Conservation (phyloP, 768 basidiomycete genomes). For the Tricholoma bakamatsutake region DNA sequence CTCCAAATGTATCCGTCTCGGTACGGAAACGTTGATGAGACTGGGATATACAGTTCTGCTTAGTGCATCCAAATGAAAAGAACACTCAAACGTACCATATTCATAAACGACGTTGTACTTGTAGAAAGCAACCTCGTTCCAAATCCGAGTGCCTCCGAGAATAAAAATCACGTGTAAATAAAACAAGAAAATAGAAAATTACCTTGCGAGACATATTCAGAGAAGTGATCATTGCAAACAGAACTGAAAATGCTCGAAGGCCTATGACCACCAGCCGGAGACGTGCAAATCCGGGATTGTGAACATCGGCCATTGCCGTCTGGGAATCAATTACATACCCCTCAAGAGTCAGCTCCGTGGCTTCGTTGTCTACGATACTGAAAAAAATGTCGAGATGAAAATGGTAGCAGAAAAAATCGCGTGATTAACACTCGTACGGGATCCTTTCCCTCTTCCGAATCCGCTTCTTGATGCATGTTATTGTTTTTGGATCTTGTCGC, state of each 20-base stretch:
- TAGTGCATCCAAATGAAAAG: not conserved
- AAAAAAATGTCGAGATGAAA: too few species aligned
- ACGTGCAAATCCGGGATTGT: not conserved
- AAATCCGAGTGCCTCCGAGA: not conserved
- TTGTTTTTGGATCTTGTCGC: not conserved
- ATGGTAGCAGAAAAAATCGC: too few species aligned
- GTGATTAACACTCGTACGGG: too few species aligned
- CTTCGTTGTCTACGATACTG: too few species aligned
- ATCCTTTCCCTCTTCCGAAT: not conserved
- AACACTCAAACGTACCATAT: not conserved
- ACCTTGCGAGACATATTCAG: slow-evolving; percentile 13
- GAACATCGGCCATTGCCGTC: not conserved
- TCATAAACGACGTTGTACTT: not conserved
- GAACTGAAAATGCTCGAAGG: not conserved
- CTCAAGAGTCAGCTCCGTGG: too few species aligned
- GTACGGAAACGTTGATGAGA: slow-evolving; percentile 55
- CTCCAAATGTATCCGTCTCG: slow-evolving; percentile 95
- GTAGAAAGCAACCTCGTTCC: not conserved
- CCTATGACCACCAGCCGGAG: not conserved
- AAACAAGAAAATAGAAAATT: slow-evolving; percentile 11
- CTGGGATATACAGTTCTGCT: slow-evolving; percentile 13
- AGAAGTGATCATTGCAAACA: slow-evolving; percentile 4
- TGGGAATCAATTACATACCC: too few species aligned
- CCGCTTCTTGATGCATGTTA: not conserved
- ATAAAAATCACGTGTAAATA: not conserved